Conservation (phyloP, 371 early-diverging fungal species). For the Rhizopus sp. region DNA sequence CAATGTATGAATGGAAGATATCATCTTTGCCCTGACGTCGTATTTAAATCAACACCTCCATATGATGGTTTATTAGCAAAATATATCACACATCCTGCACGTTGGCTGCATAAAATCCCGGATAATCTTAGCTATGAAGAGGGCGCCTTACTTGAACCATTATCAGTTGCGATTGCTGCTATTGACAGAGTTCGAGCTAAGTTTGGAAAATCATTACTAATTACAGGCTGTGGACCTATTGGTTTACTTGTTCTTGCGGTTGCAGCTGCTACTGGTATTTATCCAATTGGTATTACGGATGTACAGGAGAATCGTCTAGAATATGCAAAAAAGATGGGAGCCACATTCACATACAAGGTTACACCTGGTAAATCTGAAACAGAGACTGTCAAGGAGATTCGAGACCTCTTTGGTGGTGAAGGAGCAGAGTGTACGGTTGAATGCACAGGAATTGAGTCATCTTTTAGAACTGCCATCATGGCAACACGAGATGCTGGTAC, state of each 20-base stretch:
- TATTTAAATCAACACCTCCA: conserved; percentile 53
- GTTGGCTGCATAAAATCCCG: conserved; percentile 51
- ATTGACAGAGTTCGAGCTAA: conserved; percentile 39
- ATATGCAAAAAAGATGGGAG: conserved; percentile 44
- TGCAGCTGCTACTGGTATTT: conserved; percentile 41
- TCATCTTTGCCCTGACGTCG: conserved; percentile 46
- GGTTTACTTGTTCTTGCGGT: conserved; percentile 46
- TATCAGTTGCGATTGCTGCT: conserved; percentile 48
- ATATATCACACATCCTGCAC: conserved; percentile 47
- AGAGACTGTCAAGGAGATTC: conserved; percentile 38
- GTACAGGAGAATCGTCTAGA: conserved; percentile 38
- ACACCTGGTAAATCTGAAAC: conserved; percentile 32
- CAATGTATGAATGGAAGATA: conserved; percentile 51
- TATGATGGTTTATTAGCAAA: conserved; percentile 44
- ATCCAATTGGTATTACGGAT: conserved; percentile 44
- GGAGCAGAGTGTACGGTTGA: conserved; percentile 45
- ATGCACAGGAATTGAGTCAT: conserved; percentile 49
- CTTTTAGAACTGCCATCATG: conserved; percentile 48
- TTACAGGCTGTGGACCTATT: conserved; percentile 51
- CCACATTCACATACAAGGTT: conserved; percentile 36
- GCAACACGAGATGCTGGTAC: conserved; percentile 44
- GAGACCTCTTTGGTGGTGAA: conserved; percentile 31
- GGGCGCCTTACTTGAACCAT: conserved; percentile 46
- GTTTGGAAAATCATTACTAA: conserved; percentile 42
- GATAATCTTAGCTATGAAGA: conserved; percentile 38